Conservation (phyloP, 2,329 filamentous ascomycete species). For the Botrytis sinoallii region DNA sequence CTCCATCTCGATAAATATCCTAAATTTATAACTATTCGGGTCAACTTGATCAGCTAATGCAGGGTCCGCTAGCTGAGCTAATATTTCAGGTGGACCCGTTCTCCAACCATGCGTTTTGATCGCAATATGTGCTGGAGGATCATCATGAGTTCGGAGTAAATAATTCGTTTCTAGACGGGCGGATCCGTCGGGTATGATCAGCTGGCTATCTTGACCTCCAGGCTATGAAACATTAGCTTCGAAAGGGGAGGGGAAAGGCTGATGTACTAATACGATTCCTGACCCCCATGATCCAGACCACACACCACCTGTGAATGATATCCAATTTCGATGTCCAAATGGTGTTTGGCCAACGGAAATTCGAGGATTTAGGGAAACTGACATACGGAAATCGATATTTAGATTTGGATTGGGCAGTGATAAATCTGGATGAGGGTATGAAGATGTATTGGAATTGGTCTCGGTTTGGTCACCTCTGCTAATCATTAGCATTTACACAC, state of each 20-base stretch:
- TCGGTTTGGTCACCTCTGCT: background rate
- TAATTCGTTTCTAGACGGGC: constrained; percentile 47
- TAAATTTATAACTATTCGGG: constrained; percentile 44
- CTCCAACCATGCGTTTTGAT: constrained; percentile 49
- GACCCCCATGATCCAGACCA: constrained; percentile 51
- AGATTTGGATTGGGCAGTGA: constrained; percentile 44
- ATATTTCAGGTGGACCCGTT: constrained; percentile 44
- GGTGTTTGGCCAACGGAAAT: constrained; percentile 44
- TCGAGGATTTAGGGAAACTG: constrained; percentile 45
- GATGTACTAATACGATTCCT: constrained; percentile 43
- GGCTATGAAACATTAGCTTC: constrained; percentile 27
- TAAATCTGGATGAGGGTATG: constrained; percentile 20
- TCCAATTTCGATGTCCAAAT: constrained; percentile 48
- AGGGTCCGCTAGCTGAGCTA: constrained; percentile 32
- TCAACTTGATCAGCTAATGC: constrained; percentile 32
- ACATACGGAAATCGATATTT: constrained; percentile 51
- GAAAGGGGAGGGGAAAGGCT: background rate
- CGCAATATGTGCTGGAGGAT: constrained; percentile 45
- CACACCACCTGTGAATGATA: constrained; percentile 46
- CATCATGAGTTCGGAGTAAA: constrained; percentile 48
- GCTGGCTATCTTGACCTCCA: constrained; percentile 41
- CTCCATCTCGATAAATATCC: constrained; percentile 50
- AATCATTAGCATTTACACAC: background rate
- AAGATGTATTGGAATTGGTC: background rate
- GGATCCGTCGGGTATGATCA: constrained; percentile 36